These are phyloP conservation scores for Brassica juncea DNA, from an alignment of 345 rosid genomes.

Conservation along the genomic window DNA sequence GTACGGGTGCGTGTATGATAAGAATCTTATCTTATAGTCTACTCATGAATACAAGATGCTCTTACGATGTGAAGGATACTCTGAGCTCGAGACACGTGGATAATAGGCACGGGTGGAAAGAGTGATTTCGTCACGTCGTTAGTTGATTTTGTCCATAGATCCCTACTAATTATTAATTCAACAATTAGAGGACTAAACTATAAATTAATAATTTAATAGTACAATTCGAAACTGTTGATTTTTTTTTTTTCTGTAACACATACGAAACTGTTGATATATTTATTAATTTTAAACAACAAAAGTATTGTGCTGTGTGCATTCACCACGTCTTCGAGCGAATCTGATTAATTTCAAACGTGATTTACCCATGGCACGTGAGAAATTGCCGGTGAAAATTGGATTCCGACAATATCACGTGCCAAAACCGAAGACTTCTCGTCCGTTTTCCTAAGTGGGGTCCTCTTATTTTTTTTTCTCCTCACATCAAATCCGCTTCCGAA, in stretches of 20 bases:
- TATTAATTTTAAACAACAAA: no score
- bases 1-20: neutral
- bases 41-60: neutral
- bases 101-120: neutral
- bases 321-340: no score
- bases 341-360: no score
- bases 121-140: neutral
- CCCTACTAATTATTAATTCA: neutral
- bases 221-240: no score
- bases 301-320: no score
- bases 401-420: constrained; percentile 38
- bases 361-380: constrained; percentile 26
- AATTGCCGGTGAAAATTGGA: neutral
- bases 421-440: constrained; percentile 31
- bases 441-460: constrained; percentile 27
- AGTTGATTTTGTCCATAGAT: neutral
- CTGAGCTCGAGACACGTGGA: constrained; percentile 12
- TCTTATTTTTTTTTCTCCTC: neutral
- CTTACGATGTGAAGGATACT: neutral
- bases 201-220: neutral
- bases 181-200: neutral
- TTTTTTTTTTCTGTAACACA: no score
- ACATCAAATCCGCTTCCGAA: constrained; percentile 29
- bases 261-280: no score
- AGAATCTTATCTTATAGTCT: neutral